A percentile compares a stretch with the other conserved stretches of the same genome.
These are phyloP conservation scores for Phoma sp. DNA, from an alignment of 2,329 filamentous ascomycete genomes.

Conservation along the genomic window DNA sequence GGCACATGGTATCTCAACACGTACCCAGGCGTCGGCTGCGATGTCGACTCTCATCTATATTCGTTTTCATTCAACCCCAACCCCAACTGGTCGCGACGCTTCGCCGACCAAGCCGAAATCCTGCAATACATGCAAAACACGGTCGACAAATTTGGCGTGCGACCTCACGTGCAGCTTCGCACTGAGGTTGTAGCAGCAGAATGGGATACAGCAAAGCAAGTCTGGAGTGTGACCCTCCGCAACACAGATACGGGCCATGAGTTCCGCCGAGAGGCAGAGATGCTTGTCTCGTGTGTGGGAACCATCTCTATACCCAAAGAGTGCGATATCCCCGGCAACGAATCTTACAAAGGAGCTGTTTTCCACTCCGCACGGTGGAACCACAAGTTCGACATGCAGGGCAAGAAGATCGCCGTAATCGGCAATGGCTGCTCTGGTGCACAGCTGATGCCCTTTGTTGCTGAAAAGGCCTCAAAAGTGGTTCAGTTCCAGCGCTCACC, in stretches of 20 bases:
- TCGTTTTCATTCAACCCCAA: no score
- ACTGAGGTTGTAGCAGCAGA: neutral
- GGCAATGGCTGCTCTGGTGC: neutral
- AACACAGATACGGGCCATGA: neutral
- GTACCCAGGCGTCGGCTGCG: no score
- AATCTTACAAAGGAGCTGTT: neutral
- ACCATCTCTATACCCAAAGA: neutral
- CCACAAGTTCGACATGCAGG: neutral
- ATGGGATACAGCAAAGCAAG: neutral
- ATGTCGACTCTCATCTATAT: no score
- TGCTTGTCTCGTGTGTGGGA: neutral
- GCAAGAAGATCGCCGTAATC: neutral
- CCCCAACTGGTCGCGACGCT: no score
- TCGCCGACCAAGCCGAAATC: no score
- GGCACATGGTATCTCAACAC: no score
- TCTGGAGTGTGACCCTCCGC: neutral
- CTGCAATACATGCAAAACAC: neutral
- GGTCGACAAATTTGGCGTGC: neutral
- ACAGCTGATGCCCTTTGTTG: neutral
- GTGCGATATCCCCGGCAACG: neutral
- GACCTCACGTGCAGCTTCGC: neutral
- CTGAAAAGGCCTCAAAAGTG: neutral
- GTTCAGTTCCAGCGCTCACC: neutral
- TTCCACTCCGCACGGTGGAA: conserved; percentile 1
- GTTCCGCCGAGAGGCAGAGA: neutral